A percentile compares a stretch with the other conserved stretches of the same genome.
These are phyloP conservation scores for Quercus ilex DNA, from an alignment of 306 rosid genomes.

Conservation along the genomic window DNA sequence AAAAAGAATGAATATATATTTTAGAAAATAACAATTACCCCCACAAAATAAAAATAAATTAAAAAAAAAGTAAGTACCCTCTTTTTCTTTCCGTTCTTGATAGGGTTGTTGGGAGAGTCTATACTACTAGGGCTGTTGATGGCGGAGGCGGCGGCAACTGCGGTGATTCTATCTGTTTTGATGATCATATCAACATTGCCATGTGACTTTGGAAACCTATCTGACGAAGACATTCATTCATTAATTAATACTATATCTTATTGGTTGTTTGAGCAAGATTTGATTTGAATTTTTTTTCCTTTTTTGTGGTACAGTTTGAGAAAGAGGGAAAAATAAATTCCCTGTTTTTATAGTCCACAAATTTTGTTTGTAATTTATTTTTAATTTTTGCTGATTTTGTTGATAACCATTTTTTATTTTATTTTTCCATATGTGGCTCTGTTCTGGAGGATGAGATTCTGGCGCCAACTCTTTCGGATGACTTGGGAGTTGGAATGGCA, in stretches of 20 bases:
- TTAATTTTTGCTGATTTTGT: slow-evolving; percentile 1
- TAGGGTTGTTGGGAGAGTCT: slow-evolving; percentile 21
- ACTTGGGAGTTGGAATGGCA: slow-evolving; percentile 30
- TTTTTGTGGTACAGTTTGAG: not conserved
- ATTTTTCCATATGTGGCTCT: slow-evolving; percentile 12
- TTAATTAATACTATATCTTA: not conserved
- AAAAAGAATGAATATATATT: too few relatives aligned
- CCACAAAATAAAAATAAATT: not conserved
- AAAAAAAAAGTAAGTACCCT: slow-evolving; percentile 25
- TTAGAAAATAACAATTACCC: not conserved
- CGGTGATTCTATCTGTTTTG: slow-evolving; percentile 3
- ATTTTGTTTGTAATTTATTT: not conserved
- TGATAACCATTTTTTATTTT: not conserved
- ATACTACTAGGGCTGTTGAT: not conserved
- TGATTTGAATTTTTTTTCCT: not conserved
- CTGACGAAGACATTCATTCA: slow-evolving; percentile 41
- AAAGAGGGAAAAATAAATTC: not conserved
- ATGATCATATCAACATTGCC: slow-evolving; percentile 43
- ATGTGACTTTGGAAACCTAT: slow-evolving; percentile 26
- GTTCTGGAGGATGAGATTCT: slow-evolving; percentile 58
- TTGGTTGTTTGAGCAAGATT: not conserved
- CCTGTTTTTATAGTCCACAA: not conserved
- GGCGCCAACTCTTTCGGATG: slow-evolving; percentile 75
- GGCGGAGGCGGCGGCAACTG: slow-evolving; percentile 8
- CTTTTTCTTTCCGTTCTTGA: slow-evolving; percentile 66